Conservation (phyloP, 2,329 filamentous ascomycete species). For the Tolypocladium sp. region DNA sequence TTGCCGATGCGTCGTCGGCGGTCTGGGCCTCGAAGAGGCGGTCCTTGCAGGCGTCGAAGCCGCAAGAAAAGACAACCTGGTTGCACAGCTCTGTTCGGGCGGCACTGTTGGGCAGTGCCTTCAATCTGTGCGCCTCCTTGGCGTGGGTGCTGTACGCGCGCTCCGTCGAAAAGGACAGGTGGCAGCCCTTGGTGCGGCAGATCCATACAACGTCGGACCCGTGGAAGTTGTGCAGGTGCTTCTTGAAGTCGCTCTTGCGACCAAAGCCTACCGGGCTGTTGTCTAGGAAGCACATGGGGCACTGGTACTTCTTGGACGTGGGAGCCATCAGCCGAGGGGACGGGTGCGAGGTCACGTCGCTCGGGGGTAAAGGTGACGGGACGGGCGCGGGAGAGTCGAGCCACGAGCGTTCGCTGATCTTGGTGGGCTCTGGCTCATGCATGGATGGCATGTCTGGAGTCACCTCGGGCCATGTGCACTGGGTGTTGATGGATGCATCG, state of each 20-base stretch:
- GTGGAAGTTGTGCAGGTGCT: slow-evolving; percentile 39
- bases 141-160: slow-evolving; percentile 34
- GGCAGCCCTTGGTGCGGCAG: slow-evolving; percentile 31
- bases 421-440: slow-evolving; percentile 23
- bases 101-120: slow-evolving; percentile 28
- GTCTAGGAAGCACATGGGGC: slow-evolving; percentile 36
- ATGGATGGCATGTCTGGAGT: slow-evolving; percentile 22
- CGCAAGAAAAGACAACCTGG: slow-evolving; percentile 35
- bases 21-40: slow-evolving; percentile 29
- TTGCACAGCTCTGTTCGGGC: slow-evolving; percentile 31
- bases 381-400: slow-evolving; percentile 28
- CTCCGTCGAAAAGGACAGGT: slow-evolving; percentile 34
- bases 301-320: slow-evolving; percentile 33
- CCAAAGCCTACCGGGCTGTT: slow-evolving; percentile 35
- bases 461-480: slow-evolving; percentile 27
- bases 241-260: slow-evolving; percentile 38
- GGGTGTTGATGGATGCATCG: slow-evolving; percentile 28
- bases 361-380: slow-evolving; percentile 22
- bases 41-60: slow-evolving; percentile 32
- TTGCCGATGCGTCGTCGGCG: slow-evolving; percentile 24
- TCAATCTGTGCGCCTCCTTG: slow-evolving; percentile 32
- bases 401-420: slow-evolving; percentile 26
- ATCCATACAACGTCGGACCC: slow-evolving; percentile 32
- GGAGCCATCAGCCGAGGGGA: slow-evolving; percentile 26
- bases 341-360: slow-evolving; percentile 24